phyloP scores from a whole-genome alignment of 768 basidiomycete genomes.

The Podaxis sp. region DNA sequence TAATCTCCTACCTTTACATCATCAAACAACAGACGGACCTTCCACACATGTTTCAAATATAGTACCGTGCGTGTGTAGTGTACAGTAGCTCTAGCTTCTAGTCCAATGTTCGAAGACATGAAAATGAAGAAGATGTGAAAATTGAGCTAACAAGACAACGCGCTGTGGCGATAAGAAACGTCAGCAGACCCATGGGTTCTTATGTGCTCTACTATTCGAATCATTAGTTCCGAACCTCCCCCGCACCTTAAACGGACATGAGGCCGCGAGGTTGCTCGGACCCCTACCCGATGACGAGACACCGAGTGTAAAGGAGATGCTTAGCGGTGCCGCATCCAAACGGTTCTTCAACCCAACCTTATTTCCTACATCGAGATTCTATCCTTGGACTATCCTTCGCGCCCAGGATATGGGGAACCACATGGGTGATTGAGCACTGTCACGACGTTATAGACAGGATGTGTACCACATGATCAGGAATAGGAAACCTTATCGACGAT shows the following conservation, averaged over 20 bases:
- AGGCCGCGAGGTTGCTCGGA: constrained; percentile 7
- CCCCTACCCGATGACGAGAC: background rate
- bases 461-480: too few relatives aligned
- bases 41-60: constrained; percentile 1
- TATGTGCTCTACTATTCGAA: background rate
- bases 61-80: constrained; percentile 2
- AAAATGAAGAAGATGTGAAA: constrained; percentile 8
- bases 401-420: background rate
- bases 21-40: background rate
- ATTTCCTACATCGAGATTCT: background rate
- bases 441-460: background rate
- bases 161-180: background rate
- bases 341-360: background rate
- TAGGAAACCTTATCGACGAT: too few relatives aligned
- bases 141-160: background rate
- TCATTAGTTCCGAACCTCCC: background rate
- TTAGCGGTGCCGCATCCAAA: background rate
- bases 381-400: background rate
- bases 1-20: background rate
- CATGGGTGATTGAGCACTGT: background rate
- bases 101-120: background rate
- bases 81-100: background rate
- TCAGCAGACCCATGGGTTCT: background rate
- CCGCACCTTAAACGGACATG: constrained; percentile 15
- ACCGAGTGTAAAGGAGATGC: background rate